Percentiles rank a stretch among this genome's conserved stretches.
These are phyloP conservation scores for Colletotrichum tofieldiae DNA, from an alignment of 2,329 filamentous ascomycete species.

Conservation along the genomic window DNA sequence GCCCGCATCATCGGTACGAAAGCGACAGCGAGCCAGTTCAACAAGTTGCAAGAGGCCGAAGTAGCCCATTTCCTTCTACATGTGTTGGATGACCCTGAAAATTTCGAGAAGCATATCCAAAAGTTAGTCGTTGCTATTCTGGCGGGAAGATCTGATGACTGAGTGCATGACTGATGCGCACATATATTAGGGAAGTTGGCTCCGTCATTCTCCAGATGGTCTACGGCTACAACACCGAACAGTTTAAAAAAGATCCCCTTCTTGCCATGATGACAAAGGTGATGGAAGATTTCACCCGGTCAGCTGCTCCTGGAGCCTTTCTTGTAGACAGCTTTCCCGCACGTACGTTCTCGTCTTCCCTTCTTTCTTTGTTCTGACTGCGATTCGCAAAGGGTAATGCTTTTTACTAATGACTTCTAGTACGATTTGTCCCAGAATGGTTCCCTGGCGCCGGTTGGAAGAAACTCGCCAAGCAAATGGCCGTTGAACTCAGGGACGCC, in stretches of 20 bases:
- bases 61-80: background rate
- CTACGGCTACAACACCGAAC: constrained; percentile 23
- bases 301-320: background rate
- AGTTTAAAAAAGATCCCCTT: constrained; percentile 8
- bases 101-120: background rate
- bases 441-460: constrained; percentile 43
- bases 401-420: constrained; percentile 44
- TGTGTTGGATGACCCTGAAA: background rate
- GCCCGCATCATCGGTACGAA: background rate
- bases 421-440: constrained; percentile 42
- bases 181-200: constrained; percentile 1
- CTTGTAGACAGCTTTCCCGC: constrained; percentile 40
- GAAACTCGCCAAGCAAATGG: constrained; percentile 26
- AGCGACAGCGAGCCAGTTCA: background rate
- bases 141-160: too few relatives aligned
- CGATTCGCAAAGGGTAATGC: background rate
- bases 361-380: too few relatives aligned
- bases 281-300: background rate
- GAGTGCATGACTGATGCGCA: background rate
- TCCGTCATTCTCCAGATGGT: constrained; percentile 11
- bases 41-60: background rate
- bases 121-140: background rate
- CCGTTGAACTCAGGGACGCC: constrained; percentile 4
- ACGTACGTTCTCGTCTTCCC: background rate
- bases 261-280: background rate